A percentile compares a stretch with the other conserved stretches of the same genome.
phyloP scores from a whole-genome alignment of 495 filamentous ascomycete genomes.

The Tuber umbilicatum region DNA sequence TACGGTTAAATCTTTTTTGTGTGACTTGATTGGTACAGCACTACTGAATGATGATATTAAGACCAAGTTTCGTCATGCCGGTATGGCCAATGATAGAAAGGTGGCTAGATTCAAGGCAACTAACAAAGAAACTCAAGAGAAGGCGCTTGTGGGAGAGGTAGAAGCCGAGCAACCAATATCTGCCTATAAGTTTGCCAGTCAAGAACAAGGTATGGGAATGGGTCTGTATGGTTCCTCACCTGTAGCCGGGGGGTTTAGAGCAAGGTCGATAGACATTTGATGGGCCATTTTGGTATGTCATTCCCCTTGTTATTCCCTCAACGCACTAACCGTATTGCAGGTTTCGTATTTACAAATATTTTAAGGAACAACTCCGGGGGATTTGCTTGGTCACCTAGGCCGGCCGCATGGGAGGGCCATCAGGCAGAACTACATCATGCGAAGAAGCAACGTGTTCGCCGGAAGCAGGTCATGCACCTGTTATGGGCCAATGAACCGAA shows the following conservation, averaged over 20 bases:
- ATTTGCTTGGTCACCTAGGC: too few species aligned
- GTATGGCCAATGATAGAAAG: conserved; percentile 96
- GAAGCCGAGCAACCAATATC: conserved; percentile 96
- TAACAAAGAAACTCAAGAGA: conserved; percentile 90
- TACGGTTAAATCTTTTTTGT: conserved; percentile 92
- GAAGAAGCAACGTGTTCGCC: conserved; percentile 33
- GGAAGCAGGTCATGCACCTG: too few species aligned
- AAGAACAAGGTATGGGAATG: conserved; percentile 99
- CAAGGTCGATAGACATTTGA: conserved; percentile 90
- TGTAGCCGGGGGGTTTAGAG: conserved; percentile 96
- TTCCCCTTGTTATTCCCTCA: background rate
- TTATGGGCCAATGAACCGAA: too few species aligned
- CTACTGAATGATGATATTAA: conserved; percentile 85
- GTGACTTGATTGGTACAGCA: conserved; percentile 86
- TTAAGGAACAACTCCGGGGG: too few species aligned
- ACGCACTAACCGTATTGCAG: background rate
- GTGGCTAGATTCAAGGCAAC: conserved; percentile 95
- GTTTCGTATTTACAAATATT: too few species aligned
- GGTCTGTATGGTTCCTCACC: conserved; percentile 86
- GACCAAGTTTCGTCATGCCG: conserved; percentile 88
- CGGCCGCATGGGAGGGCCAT: too few species aligned
- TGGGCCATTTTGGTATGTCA: conserved; percentile 87
- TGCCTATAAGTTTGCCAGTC: conserved; percentile 93
- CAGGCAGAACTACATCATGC: too few species aligned
- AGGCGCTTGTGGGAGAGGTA: conserved; percentile 89